Evolutionary conservation across 2,329 filamentous ascomycete genomes (phyloP).

Genomic region (Myotisia sp.): DNA sequence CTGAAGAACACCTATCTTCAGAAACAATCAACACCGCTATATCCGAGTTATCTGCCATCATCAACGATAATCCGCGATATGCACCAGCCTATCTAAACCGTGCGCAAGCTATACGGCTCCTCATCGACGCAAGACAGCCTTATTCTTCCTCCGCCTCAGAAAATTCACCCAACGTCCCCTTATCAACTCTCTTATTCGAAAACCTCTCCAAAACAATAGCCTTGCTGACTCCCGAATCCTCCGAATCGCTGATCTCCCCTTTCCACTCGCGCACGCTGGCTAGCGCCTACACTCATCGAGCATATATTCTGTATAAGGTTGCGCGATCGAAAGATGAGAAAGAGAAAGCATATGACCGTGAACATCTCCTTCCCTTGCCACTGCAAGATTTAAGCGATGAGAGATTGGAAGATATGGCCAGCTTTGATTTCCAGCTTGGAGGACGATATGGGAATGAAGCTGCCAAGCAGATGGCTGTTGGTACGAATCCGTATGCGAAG

Average conservation of each 20-base stretch:
- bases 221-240: slow-evolving; percentile 28
- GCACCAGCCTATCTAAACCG: slow-evolving; percentile 43
- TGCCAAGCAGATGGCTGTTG: slow-evolving; percentile 43
- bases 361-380: slow-evolving; percentile 17
- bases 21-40: slow-evolving; percentile 22
- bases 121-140: slow-evolving; percentile 15
- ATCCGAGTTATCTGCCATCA: slow-evolving; percentile 28
- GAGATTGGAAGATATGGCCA: slow-evolving; percentile 42
- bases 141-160: slow-evolving; percentile 4
- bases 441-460: slow-evolving; percentile 43
- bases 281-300: slow-evolving; percentile 42
- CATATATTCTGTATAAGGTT: slow-evolving; percentile 30
- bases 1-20: slow-evolving; percentile 10
- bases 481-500: slow-evolving; percentile 49
- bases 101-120: slow-evolving; percentile 35
- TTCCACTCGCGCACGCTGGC: slow-evolving; percentile 38
- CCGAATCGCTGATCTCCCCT: slow-evolving; percentile 30
- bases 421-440: slow-evolving; percentile 40
- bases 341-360: slow-evolving; percentile 1
- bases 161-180: slow-evolving; percentile 17
- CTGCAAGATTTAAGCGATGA: slow-evolving; percentile 23
- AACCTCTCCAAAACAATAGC: slow-evolving; percentile 34
- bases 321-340: slow-evolving; percentile 11
- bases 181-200: slow-evolving; percentile 17
- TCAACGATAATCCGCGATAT: slow-evolving; percentile 33